Conservation (phyloP, 768 basidiomycete genomes). For the Trametes maxima region DNA sequence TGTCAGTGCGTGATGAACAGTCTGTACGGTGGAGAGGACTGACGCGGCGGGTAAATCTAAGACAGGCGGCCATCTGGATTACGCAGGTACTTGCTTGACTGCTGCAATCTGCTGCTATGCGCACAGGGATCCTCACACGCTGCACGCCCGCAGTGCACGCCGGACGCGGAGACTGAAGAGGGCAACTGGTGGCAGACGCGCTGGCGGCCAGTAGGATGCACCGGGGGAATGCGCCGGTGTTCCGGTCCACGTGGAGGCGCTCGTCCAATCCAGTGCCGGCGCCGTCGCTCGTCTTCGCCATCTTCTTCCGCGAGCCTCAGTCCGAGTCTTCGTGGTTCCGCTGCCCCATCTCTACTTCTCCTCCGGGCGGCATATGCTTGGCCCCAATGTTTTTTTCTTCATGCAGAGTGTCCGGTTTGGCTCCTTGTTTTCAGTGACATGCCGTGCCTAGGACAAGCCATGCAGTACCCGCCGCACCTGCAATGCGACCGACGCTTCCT, state of each 20-base stretch:
- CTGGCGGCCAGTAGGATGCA: background rate
- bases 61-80: constrained; percentile 60
- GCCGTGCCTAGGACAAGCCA: no score
- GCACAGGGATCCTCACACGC: background rate
- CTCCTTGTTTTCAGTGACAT: no score
- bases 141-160: background rate
- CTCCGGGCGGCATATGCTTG: no score
- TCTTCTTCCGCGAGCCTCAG: background rate
- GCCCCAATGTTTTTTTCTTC: no score
- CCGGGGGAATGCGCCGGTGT: background rate
- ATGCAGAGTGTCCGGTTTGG: no score
- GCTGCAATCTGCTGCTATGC: background rate
- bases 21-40: constrained; percentile 14
- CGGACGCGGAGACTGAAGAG: background rate
- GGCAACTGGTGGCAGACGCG: background rate
- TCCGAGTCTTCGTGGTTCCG: no score
- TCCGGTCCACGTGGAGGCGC: background rate
- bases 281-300: background rate
- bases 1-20: background rate
- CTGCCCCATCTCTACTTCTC: no score
- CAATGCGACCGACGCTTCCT: no score
- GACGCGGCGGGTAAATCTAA: constrained; percentile 70
- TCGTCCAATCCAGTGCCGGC: background rate
- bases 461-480: no score
- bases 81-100: background rate